Evolutionary conservation across 2,329 filamentous ascomycete species (phyloP).

Genomic region (Hysterium pulicare): DNA sequence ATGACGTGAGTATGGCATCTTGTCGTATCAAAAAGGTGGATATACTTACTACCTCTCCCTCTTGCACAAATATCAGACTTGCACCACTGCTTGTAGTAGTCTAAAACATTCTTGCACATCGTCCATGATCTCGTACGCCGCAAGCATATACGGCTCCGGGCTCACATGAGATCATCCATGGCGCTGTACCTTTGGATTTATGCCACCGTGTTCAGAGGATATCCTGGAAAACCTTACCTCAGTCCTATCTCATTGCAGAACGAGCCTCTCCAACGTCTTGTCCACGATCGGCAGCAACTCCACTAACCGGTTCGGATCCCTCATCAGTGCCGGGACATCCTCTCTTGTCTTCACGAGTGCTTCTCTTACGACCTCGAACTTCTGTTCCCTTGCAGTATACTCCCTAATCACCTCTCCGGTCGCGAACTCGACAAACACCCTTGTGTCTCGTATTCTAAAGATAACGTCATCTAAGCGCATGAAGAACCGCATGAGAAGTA

Average conservation of each 20-base stretch:
- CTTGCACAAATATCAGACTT: too few species aligned
- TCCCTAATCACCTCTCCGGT: slow-evolving; percentile 78
- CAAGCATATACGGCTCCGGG: too few species aligned
- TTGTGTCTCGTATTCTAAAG: slow-evolving; percentile 81
- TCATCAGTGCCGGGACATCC: slow-evolving; percentile 70
- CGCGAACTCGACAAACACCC: slow-evolving; percentile 87
- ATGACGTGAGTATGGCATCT: too few species aligned
- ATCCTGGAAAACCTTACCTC: too few species aligned
- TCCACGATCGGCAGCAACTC: slow-evolving; percentile 63
- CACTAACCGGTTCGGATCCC: slow-evolving; percentile 71
- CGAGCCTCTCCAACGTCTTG: slow-evolving; percentile 59
- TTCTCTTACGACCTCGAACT: slow-evolving; percentile 70
- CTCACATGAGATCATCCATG: too few species aligned
- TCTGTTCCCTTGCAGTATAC: slow-evolving; percentile 83
- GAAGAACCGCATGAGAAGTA: slow-evolving; percentile 83
- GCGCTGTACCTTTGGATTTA: too few species aligned
- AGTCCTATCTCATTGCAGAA: slow-evolving; percentile 35
- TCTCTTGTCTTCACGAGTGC: slow-evolving; percentile 57
- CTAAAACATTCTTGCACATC: too few species aligned
- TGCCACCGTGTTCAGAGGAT: too few species aligned
- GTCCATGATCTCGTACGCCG: too few species aligned
- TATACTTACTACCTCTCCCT: too few species aligned
- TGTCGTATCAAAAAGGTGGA: too few species aligned
- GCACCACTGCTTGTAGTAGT: too few species aligned
- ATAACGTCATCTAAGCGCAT: slow-evolving; percentile 91